phyloP scores from a whole-genome alignment of 2,329 filamentous ascomycete genomes.

The Phyllosticta paracitricarpa region DNA sequence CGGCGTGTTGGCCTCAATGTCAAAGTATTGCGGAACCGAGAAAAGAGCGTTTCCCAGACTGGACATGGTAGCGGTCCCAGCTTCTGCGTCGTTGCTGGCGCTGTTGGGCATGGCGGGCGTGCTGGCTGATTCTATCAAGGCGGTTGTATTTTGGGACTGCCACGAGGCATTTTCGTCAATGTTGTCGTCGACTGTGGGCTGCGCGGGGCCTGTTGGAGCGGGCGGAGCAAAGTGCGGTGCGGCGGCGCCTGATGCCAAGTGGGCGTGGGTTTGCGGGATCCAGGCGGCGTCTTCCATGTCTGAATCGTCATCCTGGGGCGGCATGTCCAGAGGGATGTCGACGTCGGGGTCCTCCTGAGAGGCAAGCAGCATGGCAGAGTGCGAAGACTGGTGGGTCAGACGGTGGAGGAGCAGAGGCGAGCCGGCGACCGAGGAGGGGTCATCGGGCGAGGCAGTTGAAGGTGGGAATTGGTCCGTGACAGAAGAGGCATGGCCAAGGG shows the following conservation, averaged over 20 bases:
- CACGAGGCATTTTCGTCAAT: background rate
- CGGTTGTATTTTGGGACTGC: no score
- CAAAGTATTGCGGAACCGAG: background rate
- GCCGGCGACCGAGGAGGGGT: background rate
- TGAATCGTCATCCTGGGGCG: constrained; percentile 8
- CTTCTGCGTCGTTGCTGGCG: background rate
- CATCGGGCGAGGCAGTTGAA: background rate
- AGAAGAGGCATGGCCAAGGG: background rate
- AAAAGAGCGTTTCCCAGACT: constrained; percentile 8
- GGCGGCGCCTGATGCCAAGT: background rate
- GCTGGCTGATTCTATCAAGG: background rate
- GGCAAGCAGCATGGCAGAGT: background rate
- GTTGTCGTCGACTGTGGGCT: background rate
- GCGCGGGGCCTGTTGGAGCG: background rate
- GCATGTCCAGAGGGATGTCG: constrained; percentile 1
- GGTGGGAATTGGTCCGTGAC: background rate
- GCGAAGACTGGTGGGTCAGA: background rate
- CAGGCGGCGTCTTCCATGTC: constrained; percentile 10
- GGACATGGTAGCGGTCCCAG: background rate
- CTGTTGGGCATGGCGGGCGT: background rate
- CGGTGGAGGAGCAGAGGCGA: background rate
- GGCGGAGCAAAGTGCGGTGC: background rate
- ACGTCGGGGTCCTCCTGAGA: constrained; percentile 5
- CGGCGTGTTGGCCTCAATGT: constrained; percentile 7
- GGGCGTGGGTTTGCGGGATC: background rate